Evolutionary conservation across 768 basidiomycete species (phyloP), one percentile per base, ranked within the genome.

Genomic region (Pluteus cervinus): DNA sequence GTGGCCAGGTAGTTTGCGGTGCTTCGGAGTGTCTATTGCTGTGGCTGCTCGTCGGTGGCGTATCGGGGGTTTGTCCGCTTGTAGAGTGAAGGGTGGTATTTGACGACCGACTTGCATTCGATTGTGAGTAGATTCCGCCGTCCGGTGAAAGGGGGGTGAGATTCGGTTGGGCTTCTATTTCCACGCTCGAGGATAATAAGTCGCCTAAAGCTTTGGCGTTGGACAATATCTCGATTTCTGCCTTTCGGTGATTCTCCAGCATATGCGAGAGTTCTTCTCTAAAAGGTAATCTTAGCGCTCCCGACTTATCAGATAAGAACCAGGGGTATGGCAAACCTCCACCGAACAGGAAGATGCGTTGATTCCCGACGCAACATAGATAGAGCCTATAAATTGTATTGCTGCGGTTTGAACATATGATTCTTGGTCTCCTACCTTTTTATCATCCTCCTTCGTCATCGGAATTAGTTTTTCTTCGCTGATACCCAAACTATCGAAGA

Each of bases 241-340:
- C 93, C 59, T 97, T 97, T 30, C 81, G 76, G n/a, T 86, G 76
- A 4, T 62, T 66, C 52, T 86, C 79, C 24, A 97, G 58, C 75
- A 96, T 88, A 46, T 77, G 68, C 55, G 69, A 69, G 3, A 97
- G 75, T 51, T 94, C 90, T 46, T 76, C 80, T 60, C 91, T 93
- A 54, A 6, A 28, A 17, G 23, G 7, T 31, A 24, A n/a, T n/a
- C n/a, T 35, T 38, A 38, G 33, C 31, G 38, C 12, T 16, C 33
- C 16, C 16, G 34, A 25, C 20, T 23, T 9, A 36, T 24, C 14
- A 17, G 29, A 29, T 14, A 15, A 33, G n/a, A 34, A 28, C 24
- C 37, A 14, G 29, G 41, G 40, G 7, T 43, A 22, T 51, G 50
- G 15, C 47, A 79, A 88, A 75, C 83, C 87, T 87, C 90, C 48